Evolutionary conservation across 2,329 filamentous ascomycete species (phyloP).

Genomic region (Phaeoacremonium minimum): DNA sequence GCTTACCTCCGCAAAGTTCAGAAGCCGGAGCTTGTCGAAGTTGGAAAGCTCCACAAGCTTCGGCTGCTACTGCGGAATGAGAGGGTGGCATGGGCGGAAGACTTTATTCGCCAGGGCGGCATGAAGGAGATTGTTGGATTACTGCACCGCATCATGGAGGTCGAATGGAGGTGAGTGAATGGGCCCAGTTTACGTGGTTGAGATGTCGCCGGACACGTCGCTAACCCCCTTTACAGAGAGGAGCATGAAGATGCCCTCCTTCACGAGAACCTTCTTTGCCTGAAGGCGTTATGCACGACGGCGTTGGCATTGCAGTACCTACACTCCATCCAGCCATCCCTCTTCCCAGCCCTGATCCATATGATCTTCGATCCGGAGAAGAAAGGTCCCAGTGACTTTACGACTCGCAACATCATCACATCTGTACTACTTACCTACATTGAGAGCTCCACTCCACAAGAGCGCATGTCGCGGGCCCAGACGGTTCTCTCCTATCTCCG

Average conservation of each 20-base stretch:
- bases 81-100: constrained; percentile 91
- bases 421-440: constrained; percentile 88
- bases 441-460: constrained; percentile 56
- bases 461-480: constrained; percentile 64
- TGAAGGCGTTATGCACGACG: constrained; percentile 93
- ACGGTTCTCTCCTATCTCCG: constrained; percentile 76
- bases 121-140: constrained; percentile 88
- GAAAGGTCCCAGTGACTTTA: constrained; percentile 96
- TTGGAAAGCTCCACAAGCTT: constrained; percentile 93
- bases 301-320: constrained; percentile 80
- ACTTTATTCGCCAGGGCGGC: constrained; percentile 82
- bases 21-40: constrained; percentile 79
- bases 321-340: constrained; percentile 68
- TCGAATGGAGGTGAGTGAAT: constrained; percentile 81
- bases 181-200: constrained; percentile 11
- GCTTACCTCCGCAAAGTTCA: constrained; percentile 76
- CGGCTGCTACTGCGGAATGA: constrained; percentile 87
- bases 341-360: constrained; percentile 80
- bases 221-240: constrained; percentile 65
- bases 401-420: constrained; percentile 84
- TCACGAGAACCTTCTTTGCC: constrained; percentile 85
- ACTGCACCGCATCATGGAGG: constrained; percentile 85
- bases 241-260: constrained; percentile 92
- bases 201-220: constrained; percentile 17
- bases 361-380: constrained; percentile 98